Evolutionary conservation across 2,329 filamentous ascomycete genomes (phyloP).

Genomic region (Cladophialophora carrionii): DNA sequence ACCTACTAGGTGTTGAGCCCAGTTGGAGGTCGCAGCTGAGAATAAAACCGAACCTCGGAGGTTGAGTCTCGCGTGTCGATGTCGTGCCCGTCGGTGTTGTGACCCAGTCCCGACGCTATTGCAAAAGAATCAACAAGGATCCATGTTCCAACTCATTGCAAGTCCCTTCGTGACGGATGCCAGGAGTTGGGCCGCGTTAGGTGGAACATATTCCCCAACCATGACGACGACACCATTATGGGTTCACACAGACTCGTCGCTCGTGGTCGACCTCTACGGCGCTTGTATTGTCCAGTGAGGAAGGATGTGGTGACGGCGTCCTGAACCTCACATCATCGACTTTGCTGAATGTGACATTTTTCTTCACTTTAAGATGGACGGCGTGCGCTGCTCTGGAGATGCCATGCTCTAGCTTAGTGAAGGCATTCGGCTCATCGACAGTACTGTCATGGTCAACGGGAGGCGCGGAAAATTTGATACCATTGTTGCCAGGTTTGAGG

Average conservation of each 20-base stretch:
- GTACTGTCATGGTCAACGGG: neutral
- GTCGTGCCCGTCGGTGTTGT: no score
- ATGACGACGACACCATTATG: neutral
- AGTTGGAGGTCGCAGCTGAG: no score
- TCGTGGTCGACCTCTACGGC: neutral
- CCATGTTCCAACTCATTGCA: no score
- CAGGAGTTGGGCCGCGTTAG: no score
- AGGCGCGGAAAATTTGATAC: neutral
- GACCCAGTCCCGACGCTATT: no score
- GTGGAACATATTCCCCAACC: neutral
- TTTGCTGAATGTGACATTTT: constrained; percentile 20
- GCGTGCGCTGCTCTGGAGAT: constrained; percentile 17
- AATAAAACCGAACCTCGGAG: no score
- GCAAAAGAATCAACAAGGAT: no score
- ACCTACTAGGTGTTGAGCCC: no score
- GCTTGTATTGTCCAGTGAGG: neutral
- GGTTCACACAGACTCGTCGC: neutral
- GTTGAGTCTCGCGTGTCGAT: no score
- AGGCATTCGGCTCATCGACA: neutral
- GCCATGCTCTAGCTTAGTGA: constrained; percentile 8
- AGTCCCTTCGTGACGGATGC: no score
- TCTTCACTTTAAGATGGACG: constrained; percentile 19
- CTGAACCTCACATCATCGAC: constrained; percentile 22
- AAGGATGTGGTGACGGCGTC: constrained; percentile 15
- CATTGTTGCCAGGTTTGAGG: neutral